Evolutionary conservation across 805 yeast species (phyloP), one percentile per base, ranked within the genome.

Genomic region (Starmerella bombicola): DNA sequence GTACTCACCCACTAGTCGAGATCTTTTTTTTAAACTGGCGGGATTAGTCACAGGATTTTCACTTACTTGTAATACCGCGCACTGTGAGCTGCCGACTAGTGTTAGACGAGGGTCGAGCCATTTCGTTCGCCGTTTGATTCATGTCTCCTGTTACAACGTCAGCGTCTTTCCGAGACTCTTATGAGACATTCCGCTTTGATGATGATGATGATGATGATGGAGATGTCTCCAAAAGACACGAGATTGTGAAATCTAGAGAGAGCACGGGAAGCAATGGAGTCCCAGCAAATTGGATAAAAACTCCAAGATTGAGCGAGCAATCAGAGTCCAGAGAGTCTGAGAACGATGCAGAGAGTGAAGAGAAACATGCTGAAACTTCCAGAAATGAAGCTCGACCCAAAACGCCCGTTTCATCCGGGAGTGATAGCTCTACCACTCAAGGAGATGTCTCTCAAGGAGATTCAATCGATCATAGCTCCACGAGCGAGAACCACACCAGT

Each of bases 171-270:
- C 36, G 49, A 26, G 45, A 47, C 41, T 41, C 46, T n/a, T 47
- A 41, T 33, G 48, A 47, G 35, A 41, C 43, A 18, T 47, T 47
- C 32, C 38, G 45, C 15, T 47, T 47, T 33, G 48, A 45, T 30
- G 43, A 38, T 31, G n/a, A n/a, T n/a, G n/a, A n/a, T n/a, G 28
- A 24, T 24, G 49, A 43, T 21, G 40, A 40, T 10, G 30, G 22
- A 10, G 34, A 30, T 21, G 15, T 32, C 12, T 36, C 37, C 26
- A 23, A 34, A 17, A 26, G 25, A 13, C 42, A 4, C 26, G 41
- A 29, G 12, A 13, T 10, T 15, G 26, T 24, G 3, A 16, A 22
- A 17, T n/a, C 34, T 10, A 23, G 42, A 6, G 45, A 42, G 12
- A 38, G 45, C 25, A 9, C 29, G n/a, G 38, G 45, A 3, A 19